A percentile compares a stretch with the other conserved stretches of the same genome.
phyloP scores from a whole-genome alignment of 441 rosid genomes.

The Adansonia madagascariensis region DNA sequence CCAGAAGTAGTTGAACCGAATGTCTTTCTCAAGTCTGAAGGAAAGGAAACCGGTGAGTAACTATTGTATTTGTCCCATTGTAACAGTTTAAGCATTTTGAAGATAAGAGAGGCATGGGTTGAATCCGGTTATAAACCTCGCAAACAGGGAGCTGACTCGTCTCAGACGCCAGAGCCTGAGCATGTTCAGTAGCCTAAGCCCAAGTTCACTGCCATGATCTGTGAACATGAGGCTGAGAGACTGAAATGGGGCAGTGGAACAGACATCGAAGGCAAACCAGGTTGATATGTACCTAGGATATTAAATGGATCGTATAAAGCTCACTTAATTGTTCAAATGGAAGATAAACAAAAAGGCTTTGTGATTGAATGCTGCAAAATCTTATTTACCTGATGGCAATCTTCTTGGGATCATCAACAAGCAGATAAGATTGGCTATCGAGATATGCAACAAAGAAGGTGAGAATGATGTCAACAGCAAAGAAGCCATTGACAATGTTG shows the following conservation, averaged over 20 bases:
- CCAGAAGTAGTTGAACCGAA: constrained; percentile 83
- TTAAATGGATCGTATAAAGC: constrained; percentile 33
- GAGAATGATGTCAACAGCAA: constrained; percentile 67
- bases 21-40: constrained; percentile 77
- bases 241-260: constrained; percentile 79
- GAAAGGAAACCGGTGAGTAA: constrained; percentile 34
- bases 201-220: constrained; percentile 61
- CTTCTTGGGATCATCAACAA: constrained; percentile 64
- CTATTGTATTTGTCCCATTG: constrained; percentile 25
- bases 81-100: constrained; percentile 24
- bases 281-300: constrained; percentile 65
- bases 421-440: constrained; percentile 64
- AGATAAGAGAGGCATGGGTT: constrained; percentile 24
- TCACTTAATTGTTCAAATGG: constrained; percentile 31
- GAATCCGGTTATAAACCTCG: constrained; percentile 48
- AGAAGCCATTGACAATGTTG: constrained; percentile 78
- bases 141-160: constrained; percentile 71
- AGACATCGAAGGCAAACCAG: constrained; percentile 79
- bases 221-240: constrained; percentile 55
- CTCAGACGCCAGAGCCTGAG: constrained; percentile 83
- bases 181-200: constrained; percentile 71
- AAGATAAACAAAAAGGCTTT: not conserved
- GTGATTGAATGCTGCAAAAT: constrained; percentile 25
- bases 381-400: constrained; percentile 60
- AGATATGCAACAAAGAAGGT: constrained; percentile 76